A percentile compares a stretch with the other conserved stretches of the same genome.
Conservation (phyloP, 2,329 filamentous ascomycete genomes). For the Xylariaceae sp. region DNA sequence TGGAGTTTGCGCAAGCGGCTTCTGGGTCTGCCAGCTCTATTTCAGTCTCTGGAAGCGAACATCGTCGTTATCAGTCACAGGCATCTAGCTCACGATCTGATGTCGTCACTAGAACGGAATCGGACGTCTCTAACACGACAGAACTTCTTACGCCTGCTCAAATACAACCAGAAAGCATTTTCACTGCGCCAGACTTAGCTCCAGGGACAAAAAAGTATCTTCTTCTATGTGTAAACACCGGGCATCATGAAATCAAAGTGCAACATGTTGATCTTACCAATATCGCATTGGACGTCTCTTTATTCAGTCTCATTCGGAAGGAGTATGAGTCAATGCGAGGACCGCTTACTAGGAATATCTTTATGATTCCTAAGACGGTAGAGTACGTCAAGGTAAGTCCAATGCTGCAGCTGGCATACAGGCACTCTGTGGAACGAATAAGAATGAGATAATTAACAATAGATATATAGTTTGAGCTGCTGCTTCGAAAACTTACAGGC, state of each 20-base stretch:
- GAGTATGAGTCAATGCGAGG: conserved; percentile 19
- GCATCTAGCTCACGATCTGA: too few relatives aligned
- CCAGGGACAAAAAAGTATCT: conserved; percentile 27
- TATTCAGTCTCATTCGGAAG: conserved; percentile 20
- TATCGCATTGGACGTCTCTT: conserved; percentile 10
- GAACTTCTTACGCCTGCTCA: neutral
- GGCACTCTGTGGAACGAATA: too few relatives aligned
- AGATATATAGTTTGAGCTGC: conserved; percentile 28
- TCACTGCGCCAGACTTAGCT: conserved; percentile 2
- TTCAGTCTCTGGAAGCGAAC: neutral
- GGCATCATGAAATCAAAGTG: conserved; percentile 12
- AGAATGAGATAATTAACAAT: too few relatives aligned
- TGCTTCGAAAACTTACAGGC: conserved; percentile 23
- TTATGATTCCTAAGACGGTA: conserved; percentile 27
- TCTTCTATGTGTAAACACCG: conserved; percentile 32
- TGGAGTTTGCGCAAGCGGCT: conserved; percentile 13
- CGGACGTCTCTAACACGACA: neutral
- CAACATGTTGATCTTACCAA: conserved; percentile 28
- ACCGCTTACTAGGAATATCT: conserved; percentile 5
- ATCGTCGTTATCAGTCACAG: too few relatives aligned
- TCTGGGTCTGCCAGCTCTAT: neutral
- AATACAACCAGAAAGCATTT: neutral
- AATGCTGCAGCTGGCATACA: too few relatives aligned
- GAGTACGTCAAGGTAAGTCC: conserved; percentile 27
- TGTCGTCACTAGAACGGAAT: too few relatives aligned